Conservation (phyloP, 306 rosid genomes). For the Glycine soja region DNA sequence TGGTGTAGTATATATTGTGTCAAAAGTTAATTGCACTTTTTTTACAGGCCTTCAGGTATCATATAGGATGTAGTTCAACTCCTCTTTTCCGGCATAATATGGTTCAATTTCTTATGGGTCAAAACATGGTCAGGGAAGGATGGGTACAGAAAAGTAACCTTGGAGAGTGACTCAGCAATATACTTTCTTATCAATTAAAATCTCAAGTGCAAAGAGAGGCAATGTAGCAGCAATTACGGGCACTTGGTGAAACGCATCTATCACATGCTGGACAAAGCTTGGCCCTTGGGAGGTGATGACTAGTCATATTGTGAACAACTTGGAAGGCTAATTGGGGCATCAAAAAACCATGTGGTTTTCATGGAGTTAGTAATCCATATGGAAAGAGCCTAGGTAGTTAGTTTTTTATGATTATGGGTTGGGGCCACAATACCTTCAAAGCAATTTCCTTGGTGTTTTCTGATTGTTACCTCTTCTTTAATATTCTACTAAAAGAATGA, state of each 20-base stretch:
- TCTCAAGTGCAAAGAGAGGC: not conserved
- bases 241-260: constrained; percentile 1
- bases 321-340: constrained; percentile 6
- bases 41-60: not conserved
- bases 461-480: not conserved
- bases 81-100: not conserved
- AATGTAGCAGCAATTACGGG: constrained; percentile 6
- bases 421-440: not conserved
- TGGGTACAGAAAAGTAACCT: not conserved
- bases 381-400: not conserved
- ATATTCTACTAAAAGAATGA: not conserved
- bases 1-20: not conserved
- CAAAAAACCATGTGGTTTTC: not conserved
- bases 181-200: not conserved
- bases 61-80: not conserved
- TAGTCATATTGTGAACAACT: not conserved
- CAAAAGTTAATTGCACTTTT: constrained; percentile 7
- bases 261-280: not conserved
- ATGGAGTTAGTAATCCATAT: not conserved
- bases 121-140: not conserved
- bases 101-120: not conserved
- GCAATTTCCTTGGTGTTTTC: not conserved
- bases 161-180: not conserved
- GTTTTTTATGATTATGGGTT: not conserved
- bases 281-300: not conserved